phyloP scores from a whole-genome alignment of 2,329 filamentous ascomycete genomes.

The Teratosphaeria destructans region DNA sequence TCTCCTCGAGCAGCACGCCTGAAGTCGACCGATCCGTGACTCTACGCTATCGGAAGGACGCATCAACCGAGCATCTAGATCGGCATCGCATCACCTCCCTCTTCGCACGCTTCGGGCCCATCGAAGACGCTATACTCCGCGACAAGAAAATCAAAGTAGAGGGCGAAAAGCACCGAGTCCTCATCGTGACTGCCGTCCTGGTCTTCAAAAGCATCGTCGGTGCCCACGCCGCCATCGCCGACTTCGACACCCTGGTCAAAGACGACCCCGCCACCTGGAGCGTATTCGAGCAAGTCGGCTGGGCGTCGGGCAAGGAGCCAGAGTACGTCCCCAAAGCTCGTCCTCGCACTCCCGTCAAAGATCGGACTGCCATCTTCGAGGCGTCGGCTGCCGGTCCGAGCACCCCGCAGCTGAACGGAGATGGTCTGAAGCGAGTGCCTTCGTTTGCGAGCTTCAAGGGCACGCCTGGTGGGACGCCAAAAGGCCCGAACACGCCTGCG shows the following conservation, averaged over 20 bases:
- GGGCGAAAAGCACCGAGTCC: slow-evolving; percentile 19
- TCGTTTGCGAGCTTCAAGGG: slow-evolving; percentile 24
- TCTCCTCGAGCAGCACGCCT: neutral
- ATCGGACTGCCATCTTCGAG: neutral
- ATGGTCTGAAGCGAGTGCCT: slow-evolving; percentile 7
- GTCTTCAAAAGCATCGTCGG: slow-evolving; percentile 48
- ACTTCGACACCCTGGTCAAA: slow-evolving; percentile 24
- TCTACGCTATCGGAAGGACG: slow-evolving; percentile 33
- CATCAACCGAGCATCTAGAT: slow-evolving; percentile 28
- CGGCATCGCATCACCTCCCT: slow-evolving; percentile 36
- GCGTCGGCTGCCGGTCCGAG: neutral
- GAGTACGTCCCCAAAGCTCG: slow-evolving; percentile 27
- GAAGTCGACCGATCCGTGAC: slow-evolving; percentile 50
- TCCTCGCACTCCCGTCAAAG: neutral
- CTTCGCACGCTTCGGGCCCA: slow-evolving; percentile 46
- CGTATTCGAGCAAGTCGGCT: slow-evolving; percentile 43
- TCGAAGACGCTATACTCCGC: slow-evolving; percentile 46
- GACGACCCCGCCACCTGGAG: slow-evolving; percentile 34
- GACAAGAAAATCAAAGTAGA: slow-evolving; percentile 39
- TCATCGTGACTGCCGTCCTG: slow-evolving; percentile 41
- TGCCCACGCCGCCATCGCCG: slow-evolving; percentile 46
- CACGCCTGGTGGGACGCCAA: slow-evolving; percentile 15
- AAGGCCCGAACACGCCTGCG: slow-evolving; percentile 22
- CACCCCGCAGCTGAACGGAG: slow-evolving; percentile 1
- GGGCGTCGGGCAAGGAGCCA: slow-evolving; percentile 45